Percentiles rank a stretch among this genome's conserved stretches.
These are phyloP conservation scores for Mycena venus DNA, from an alignment of 768 basidiomycete species.

Conservation along the genomic window DNA sequence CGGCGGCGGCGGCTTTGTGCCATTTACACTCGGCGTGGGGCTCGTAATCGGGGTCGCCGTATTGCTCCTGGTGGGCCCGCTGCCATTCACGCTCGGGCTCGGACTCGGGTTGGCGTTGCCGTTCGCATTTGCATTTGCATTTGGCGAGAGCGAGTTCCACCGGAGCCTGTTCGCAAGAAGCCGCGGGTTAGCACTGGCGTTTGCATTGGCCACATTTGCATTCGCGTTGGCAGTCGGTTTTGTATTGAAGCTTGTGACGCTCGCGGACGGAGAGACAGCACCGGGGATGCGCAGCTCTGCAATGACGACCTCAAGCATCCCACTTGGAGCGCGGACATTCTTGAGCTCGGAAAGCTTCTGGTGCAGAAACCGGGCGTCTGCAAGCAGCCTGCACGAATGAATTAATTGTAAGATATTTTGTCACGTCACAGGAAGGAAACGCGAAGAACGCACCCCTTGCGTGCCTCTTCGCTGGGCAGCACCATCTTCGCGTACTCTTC, in stretches of 20 bases:
- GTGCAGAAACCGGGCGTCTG: constrained; percentile 83
- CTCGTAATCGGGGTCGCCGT: constrained; percentile 15
- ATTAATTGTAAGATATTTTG: constrained; percentile 18
- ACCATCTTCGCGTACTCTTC: constrained; percentile 90
- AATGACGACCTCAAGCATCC: constrained; percentile 89
- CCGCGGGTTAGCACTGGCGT: constrained; percentile 60
- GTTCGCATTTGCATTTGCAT: constrained; percentile 3
- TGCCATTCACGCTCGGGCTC: constrained; percentile 31
- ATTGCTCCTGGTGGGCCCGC: neutral
- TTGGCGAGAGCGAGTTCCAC: constrained; percentile 34
- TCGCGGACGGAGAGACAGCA: constrained; percentile 37
- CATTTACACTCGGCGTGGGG: constrained; percentile 27
- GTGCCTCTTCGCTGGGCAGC: constrained; percentile 85
- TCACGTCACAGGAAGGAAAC: constrained; percentile 12
- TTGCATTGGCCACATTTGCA: constrained; percentile 20
- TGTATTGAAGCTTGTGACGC: constrained; percentile 29
- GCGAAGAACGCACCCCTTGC: constrained; percentile 73
- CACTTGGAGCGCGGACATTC: constrained; percentile 77
- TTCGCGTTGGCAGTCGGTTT: constrained; percentile 27
- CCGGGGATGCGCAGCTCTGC: constrained; percentile 79
- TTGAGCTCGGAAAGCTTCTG: constrained; percentile 82
- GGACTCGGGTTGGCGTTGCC: constrained; percentile 12
- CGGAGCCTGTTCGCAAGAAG: constrained; percentile 49
- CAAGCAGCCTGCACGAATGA: constrained; percentile 70
- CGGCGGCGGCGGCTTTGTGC: constrained; percentile 20